A percentile compares a stretch with the other conserved stretches of the same genome.
phyloP scores from a whole-genome alignment of 2,329 filamentous ascomycete species.

The Cladosporium sp. region DNA sequence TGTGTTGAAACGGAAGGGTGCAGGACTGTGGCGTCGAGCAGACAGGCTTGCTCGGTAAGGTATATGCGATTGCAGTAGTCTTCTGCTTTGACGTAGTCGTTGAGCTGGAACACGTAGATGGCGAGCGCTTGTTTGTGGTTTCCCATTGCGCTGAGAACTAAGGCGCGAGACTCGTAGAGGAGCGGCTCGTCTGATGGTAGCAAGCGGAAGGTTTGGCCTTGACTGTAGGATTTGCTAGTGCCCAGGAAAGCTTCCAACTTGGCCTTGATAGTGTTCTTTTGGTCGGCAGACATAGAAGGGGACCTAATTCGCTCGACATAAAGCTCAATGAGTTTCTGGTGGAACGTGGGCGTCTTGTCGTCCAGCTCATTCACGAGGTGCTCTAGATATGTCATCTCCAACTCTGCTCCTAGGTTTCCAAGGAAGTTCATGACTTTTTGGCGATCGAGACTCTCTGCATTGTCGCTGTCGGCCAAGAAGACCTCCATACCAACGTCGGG shows the following conservation, averaged over 20 bases:
- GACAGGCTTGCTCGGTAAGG: constrained; percentile 48
- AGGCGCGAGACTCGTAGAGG: constrained; percentile 86
- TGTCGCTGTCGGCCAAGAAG: constrained; percentile 90
- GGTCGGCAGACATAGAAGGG: constrained; percentile 37
- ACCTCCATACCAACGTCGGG: constrained; percentile 84
- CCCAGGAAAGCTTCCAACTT: constrained; percentile 74
- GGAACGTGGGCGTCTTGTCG: constrained; percentile 81
- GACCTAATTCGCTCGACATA: constrained; percentile 60
- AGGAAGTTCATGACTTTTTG: constrained; percentile 75
- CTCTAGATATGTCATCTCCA: constrained; percentile 83
- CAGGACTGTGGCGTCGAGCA: constrained; percentile 25
- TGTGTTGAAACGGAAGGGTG: constrained; percentile 17
- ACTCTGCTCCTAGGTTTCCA: constrained; percentile 63
- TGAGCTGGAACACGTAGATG: constrained; percentile 94
- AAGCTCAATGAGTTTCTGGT: constrained; percentile 77
- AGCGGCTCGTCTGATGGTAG: constrained; percentile 78
- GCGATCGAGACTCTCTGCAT: constrained; percentile 84
- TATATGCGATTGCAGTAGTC: constrained; percentile 95
- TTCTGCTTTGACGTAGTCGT: constrained; percentile 86
- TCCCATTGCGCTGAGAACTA: constrained; percentile 91
- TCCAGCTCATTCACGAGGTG: constrained; percentile 87
- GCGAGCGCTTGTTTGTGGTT: constrained; percentile 94
- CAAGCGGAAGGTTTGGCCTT: constrained; percentile 63
- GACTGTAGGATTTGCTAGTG: constrained; percentile 75
- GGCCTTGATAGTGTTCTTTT: constrained; percentile 40